Evolutionary conservation across 768 basidiomycete species (phyloP), one percentile per base, ranked within the genome.

Genomic region (Termitomyces sp.): DNA sequence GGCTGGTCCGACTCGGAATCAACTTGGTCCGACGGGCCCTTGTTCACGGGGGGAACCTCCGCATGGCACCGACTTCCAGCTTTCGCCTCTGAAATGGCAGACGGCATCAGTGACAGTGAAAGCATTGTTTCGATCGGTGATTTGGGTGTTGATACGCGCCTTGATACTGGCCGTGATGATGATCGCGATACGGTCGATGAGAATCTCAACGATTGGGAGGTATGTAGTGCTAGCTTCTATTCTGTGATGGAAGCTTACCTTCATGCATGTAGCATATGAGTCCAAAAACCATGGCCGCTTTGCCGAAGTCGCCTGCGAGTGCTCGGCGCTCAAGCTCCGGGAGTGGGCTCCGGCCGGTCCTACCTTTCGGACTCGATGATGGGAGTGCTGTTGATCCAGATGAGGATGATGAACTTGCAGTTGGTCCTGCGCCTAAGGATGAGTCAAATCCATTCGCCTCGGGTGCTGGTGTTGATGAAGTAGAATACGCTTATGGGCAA

Each of bases 161-260:
- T 93, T 58, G 83, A 86, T 63, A 67, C 79, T 13, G 79, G 79
- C 45, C 76, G 82, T 56, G 85, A 86, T 58, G 85, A 86, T 57
- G 85, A 87, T 50, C 77, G 79, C 43, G 87, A 86, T 59, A 74
- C 76, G 18, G 72, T 80, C 26, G 87, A 93, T 67, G 89, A 91
- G 72, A 94, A 94, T 65, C 71, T 89, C 62, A 98, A 95, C 66
- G 92, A 94, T 63, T 98, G 95, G 95, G 95, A 95, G 88, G 94
- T 94, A 62, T 69, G 86, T 65, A 8, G 1, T 46, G 47, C 52
- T 18, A 44, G 54, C 56, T 55, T 48, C 44, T 16, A 26, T 24
- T 24, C 30, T 55, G 35, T 54, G 41, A 45, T 54, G 40, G 36
- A 40, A 52, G 26, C 57, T 60, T 35, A 28, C n/a, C 59, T 22